Evolutionary conservation across 176 grass and related monocot species (phyloP).

Genomic region (Areca catechu): DNA sequence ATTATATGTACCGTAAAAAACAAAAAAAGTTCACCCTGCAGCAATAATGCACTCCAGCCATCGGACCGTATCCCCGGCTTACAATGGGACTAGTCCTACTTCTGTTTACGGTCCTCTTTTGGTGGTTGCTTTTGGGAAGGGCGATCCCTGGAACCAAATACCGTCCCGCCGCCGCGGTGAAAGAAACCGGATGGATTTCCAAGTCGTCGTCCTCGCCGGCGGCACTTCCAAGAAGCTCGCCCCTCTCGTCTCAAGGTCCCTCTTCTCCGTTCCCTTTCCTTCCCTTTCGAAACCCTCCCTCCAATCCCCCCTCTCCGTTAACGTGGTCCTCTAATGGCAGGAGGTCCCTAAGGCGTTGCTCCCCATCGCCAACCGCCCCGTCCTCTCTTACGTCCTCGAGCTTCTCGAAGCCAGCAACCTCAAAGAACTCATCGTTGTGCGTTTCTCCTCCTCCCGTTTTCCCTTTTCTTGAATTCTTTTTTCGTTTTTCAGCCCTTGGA

Average conservation of each 20-base stretch:
- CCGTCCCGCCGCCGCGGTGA: too few species aligned
- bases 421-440: constrained; percentile 83
- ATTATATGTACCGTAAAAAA: too few species aligned
- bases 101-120: too few species aligned
- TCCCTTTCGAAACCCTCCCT: background rate
- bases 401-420: constrained; percentile 84
- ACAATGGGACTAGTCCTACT: too few species aligned
- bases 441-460: background rate
- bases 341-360: constrained; percentile 85
- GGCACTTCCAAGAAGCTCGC: constrained; percentile 69
- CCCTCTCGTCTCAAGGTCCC: constrained; percentile 69
- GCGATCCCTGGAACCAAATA: too few species aligned
- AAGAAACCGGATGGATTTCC: constrained; percentile 57
- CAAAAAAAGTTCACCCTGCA: too few species aligned
- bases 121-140: too few species aligned
- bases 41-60: too few species aligned
- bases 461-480: background rate
- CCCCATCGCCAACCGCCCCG: constrained; percentile 80
- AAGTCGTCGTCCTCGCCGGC: constrained; percentile 94
- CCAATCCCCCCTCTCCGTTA: background rate
- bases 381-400: constrained; percentile 81
- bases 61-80: too few species aligned
- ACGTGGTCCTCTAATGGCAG: constrained; percentile 27
- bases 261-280: background rate
- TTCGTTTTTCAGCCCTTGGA: background rate